Evolutionary conservation across 192 early-diverging fungal species (phyloP).

Genomic region (Piromyces finnis): DNA sequence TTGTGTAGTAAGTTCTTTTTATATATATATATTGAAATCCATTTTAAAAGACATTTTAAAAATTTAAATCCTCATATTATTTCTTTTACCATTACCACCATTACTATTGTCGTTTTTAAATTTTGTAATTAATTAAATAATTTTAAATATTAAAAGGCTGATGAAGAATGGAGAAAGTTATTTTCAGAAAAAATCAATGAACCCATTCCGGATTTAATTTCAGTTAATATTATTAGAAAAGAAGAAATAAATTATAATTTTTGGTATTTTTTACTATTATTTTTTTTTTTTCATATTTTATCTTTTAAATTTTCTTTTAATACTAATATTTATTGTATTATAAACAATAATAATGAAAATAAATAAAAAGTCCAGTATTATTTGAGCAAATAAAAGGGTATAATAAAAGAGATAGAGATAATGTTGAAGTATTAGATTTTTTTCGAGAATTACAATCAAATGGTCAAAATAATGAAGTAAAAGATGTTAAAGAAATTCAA

Average conservation of each 20-base stretch:
- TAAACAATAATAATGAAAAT: too few species aligned
- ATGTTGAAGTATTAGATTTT: background rate
- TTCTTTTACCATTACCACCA: too few species aligned
- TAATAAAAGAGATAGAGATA: background rate
- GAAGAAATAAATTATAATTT: background rate
- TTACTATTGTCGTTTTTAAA: too few species aligned
- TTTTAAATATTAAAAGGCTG: too few species aligned
- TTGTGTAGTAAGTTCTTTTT: too few species aligned
- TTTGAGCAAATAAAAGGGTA: background rate
- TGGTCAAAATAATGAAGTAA: background rate
- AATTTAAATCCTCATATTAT: too few species aligned
- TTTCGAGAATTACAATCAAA: background rate
- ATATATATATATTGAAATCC: too few species aligned
- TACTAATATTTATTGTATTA: too few species aligned
- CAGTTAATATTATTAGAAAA: background rate
- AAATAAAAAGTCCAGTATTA: background rate
- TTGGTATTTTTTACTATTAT: background rate
- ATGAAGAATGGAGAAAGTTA: background rate
- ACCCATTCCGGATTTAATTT: background rate
- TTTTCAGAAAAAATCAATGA: background rate
- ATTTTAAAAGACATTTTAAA: too few species aligned
- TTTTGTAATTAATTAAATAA: too few species aligned
- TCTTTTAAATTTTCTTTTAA: too few species aligned
- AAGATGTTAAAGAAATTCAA: background rate
- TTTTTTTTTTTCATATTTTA: too few species aligned